These are phyloP conservation scores for Penicillium psychrofluorescens DNA, from an alignment of 495 filamentous ascomycete species.

Conservation along the genomic window DNA sequence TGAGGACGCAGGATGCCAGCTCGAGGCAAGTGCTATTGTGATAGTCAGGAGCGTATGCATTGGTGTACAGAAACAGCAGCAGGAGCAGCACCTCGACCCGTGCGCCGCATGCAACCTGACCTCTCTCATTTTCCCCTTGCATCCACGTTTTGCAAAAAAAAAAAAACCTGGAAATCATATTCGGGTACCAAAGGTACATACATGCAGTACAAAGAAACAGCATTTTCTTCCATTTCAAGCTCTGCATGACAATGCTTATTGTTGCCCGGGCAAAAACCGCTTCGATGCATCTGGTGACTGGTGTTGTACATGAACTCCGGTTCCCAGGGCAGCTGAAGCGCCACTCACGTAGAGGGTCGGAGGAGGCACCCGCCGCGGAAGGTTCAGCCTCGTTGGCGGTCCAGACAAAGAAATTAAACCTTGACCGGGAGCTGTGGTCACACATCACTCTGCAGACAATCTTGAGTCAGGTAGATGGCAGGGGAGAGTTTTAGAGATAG, in stretches of 20 bases:
- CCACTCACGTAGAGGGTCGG: no score
- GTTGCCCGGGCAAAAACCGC: background rate
- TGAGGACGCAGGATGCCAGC: background rate
- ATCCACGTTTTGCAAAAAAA: background rate
- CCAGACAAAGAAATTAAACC: no score
- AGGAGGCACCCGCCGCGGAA: no score
- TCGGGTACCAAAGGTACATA: background rate
- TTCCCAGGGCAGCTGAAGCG: background rate
- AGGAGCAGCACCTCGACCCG: slow-evolving; percentile 3
- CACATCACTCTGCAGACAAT: no score
- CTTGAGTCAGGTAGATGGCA: no score
- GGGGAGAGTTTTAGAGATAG: no score
- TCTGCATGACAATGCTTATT: background rate
- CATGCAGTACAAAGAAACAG: no score
- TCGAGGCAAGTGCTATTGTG: background rate
- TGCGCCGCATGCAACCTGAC: slow-evolving; percentile 5
- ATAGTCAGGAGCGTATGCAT: slow-evolving; percentile 4
- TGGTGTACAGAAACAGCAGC: background rate
- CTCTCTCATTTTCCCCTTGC: slow-evolving; percentile 8
- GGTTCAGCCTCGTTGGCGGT: no score
- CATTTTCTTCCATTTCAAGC: background rate
- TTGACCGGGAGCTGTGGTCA: no score
- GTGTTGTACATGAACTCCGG: background rate
- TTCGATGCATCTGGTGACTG: background rate
- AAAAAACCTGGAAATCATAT: no score